A percentile compares a stretch with the other conserved stretches of the same genome.
Conservation (phyloP, 1,284 basidiomycete species). For the Ustilago loliicola region DNA sequence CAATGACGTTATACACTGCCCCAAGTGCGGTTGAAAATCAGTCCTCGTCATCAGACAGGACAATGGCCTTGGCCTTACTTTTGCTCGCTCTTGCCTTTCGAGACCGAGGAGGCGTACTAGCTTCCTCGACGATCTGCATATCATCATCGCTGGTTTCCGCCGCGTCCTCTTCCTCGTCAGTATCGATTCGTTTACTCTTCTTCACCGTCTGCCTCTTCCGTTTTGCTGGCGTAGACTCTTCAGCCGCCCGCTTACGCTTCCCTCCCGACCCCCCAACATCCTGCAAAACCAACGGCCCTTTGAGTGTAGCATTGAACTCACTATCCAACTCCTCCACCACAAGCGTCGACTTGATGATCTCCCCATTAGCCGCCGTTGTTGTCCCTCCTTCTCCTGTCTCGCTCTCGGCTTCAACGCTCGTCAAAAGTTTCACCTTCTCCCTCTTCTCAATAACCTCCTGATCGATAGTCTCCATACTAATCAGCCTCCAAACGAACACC, state of each 20-base stretch:
- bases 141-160: conserved; percentile 69
- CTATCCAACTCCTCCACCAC: conserved; percentile 70
- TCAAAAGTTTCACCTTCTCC: conserved; percentile 24
- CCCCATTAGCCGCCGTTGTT: conserved; percentile 18
- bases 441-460: conserved; percentile 53
- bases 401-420: not conserved
- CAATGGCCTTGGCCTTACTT: not conserved
- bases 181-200: conserved; percentile 1
- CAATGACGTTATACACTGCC: not conserved
- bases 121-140: conserved; percentile 12
- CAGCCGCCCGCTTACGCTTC: conserved; percentile 14
- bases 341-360: conserved; percentile 64
- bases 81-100: not conserved
- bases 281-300: conserved; percentile 41
- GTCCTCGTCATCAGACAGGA: conserved; percentile 15
- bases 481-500: conserved; percentile 53
- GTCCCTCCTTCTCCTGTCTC: not conserved
- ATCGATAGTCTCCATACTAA: conserved; percentile 56
- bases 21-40: too few species aligned
- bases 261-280: conserved; percentile 30
- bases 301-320: conserved; percentile 77
- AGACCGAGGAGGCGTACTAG: conserved; percentile 6
- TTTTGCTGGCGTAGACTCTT: not conserved
- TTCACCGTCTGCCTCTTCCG: conserved; percentile 2
- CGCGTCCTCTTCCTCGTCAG: conserved; percentile 33